Conservation (phyloP, 148 eudicot species). For the Rheum nobile region DNA sequence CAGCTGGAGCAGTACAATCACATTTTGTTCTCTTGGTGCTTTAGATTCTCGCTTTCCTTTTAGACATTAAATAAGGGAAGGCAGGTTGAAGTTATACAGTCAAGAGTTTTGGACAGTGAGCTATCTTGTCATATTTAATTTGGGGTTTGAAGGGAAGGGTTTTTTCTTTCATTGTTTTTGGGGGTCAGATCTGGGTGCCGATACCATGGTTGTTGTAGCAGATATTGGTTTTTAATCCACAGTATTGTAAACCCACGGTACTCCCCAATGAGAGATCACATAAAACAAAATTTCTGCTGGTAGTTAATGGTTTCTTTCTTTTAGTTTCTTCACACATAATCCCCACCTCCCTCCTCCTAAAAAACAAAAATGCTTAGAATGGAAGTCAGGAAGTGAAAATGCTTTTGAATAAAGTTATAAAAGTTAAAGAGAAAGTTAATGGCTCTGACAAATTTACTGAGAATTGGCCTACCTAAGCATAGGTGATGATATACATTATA, state of each 20-base stretch:
- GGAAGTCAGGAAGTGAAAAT: neutral
- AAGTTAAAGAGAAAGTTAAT: conserved; percentile 5
- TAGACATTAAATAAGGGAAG: neutral
- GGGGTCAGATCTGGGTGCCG: neutral
- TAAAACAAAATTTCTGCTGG: neutral
- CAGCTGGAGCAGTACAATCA: conserved; percentile 7
- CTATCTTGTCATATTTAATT: neutral
- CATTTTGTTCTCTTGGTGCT: conserved; percentile 1
- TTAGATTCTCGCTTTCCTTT: conserved; percentile 1
- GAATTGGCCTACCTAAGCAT: conserved; percentile 8
- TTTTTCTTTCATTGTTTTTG: neutral
- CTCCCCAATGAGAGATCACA: conserved; percentile 4
- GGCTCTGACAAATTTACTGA: conserved; percentile 6
- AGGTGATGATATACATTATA: conserved; percentile 9
- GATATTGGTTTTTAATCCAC: neutral
- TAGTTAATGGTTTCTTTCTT: neutral
- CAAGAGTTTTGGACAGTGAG: conserved; percentile 3
- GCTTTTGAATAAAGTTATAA: conserved; percentile 5
- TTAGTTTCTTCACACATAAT: neutral
- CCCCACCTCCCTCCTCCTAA: neutral
- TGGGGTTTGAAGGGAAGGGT: neutral
- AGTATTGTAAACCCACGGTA: conserved; percentile 2
- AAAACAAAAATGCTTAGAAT: conserved; percentile 1
- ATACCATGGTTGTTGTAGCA: neutral
- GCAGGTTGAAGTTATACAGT: conserved; percentile 2